Base-by-base conservation (phyloP, 129 eudicot genomes). In the Helianthus annuus region DNA sequence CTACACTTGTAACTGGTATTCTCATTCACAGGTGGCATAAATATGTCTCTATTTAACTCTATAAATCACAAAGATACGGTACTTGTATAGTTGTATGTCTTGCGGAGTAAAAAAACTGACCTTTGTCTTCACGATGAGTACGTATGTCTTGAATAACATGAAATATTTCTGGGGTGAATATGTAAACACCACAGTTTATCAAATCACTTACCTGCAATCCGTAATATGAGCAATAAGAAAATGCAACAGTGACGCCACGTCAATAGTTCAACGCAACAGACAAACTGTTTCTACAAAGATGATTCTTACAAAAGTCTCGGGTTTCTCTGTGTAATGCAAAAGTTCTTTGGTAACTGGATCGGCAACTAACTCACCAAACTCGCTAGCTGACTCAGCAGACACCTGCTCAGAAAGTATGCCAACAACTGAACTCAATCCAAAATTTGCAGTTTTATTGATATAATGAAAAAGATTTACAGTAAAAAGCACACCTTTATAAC, bases 291-390 rank as follows among this genome's bases (percentile, higher is more conserved):
- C 39, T 61, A 46, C 5, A 9, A 44, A 34, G 4, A 58, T 44
- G 32, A 29, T 73, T 81, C 99, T 72, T 90, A 95, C 99, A 78
- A 95, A 95, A 70, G 99, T 95, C 74, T 90, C 97, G 11, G 99
- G 99, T 84, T 90, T 95, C 89, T 95, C 99, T 6, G 97, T 95
- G 84, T 95, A 95, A 84, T 95, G 99, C 77, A 95, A 64, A 67
- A 95, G 83, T 57, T 95, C 99, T 24, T 95, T 90, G 72, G 97
- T 90, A n/a, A 38, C 67, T 68, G 99, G 91, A 82, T 95, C 99
- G 77, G 97, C 97, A 62, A 90, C 96, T 77, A 95, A 77, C 66
- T 90, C 99, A 66, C 99, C 99, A 76, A 90, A 95, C 85, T 90
- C 86, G 72, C 79, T 88, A 70, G 99, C 99, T 54, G 97, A 86